Conservation (phyloP, 306 rosid genomes). For the Ochetophila trinervis region DNA sequence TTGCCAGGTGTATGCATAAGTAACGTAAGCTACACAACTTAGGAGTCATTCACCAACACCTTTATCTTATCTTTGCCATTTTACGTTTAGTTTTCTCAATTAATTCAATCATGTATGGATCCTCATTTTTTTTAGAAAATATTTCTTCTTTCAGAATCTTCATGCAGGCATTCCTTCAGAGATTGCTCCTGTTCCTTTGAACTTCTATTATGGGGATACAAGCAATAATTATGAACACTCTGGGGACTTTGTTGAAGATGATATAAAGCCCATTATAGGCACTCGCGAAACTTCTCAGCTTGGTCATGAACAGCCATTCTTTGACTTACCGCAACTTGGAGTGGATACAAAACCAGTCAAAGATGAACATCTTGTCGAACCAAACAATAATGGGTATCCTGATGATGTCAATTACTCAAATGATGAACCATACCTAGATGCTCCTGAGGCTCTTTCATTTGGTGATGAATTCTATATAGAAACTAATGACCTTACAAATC, state of each 20-base stretch:
- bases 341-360: constrained; percentile 23
- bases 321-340: constrained; percentile 36
- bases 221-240: constrained; percentile 48
- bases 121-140: constrained; percentile 2
- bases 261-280: constrained; percentile 35
- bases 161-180: constrained; percentile 27
- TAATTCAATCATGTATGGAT: not conserved
- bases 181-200: constrained; percentile 28
- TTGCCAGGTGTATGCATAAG: not conserved
- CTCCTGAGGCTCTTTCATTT: constrained; percentile 23
- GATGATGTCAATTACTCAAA: constrained; percentile 12
- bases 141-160: constrained; percentile 34
- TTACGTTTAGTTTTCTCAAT: not conserved
- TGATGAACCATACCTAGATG: constrained; percentile 34
- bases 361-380: constrained; percentile 40
- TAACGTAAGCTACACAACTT: not conserved
- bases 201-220: constrained; percentile 55
- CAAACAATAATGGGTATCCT: constrained; percentile 26
- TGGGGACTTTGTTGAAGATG: constrained; percentile 34
- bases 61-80: not conserved
- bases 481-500: constrained; percentile 56
- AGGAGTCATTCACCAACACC: not conserved
- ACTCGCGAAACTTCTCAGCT: constrained; percentile 29
- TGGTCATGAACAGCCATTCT: constrained; percentile 19
- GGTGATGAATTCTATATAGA: constrained; percentile 56